Evolutionary conservation across 192 early-diverging fungal genomes (phyloP).

Genomic region (Paraglomus occultum): DNA sequence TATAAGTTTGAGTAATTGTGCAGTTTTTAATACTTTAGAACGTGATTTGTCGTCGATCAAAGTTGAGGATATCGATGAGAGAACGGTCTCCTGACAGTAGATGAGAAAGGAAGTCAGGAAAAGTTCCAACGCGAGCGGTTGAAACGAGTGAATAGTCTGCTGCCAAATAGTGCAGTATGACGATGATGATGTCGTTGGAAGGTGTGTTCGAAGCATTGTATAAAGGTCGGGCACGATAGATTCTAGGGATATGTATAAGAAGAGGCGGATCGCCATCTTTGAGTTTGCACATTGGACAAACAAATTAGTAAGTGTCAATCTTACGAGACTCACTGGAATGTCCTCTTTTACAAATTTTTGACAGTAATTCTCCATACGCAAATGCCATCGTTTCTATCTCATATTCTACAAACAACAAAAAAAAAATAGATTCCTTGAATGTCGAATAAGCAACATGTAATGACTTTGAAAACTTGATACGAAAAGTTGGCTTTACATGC

Average conservation of each 20-base stretch:
- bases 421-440: too few species aligned
- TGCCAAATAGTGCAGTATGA: slow-evolving; percentile 20
- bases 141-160: not conserved
- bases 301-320: not conserved
- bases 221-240: slow-evolving; percentile 4
- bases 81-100: not conserved
- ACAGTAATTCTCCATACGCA: slow-evolving; percentile 21
- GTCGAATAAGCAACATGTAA: too few species aligned
- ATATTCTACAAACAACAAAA: slow-evolving; percentile 3
- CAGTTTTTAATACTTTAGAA: slow-evolving; percentile 7
- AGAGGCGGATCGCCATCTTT: not conserved
- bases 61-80: not conserved
- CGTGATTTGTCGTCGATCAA: slow-evolving; percentile 13
- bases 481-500: too few species aligned
- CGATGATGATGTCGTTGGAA: not conserved
- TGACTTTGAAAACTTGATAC: too few species aligned
- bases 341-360: slow-evolving; percentile 27
- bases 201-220: not conserved
- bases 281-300: not conserved
- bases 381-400: slow-evolving; percentile 11
- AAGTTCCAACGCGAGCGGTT: slow-evolving; percentile 1
- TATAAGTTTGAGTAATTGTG: slow-evolving; percentile 1
- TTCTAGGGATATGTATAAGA: not conserved
- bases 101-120: slow-evolving; percentile 13
- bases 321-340: slow-evolving; percentile 16